A percentile compares a stretch with the other conserved stretches of the same genome.
These are phyloP conservation scores for Testicularia cyperi DNA, from an alignment of 1,284 basidiomycete species.

Conservation along the genomic window DNA sequence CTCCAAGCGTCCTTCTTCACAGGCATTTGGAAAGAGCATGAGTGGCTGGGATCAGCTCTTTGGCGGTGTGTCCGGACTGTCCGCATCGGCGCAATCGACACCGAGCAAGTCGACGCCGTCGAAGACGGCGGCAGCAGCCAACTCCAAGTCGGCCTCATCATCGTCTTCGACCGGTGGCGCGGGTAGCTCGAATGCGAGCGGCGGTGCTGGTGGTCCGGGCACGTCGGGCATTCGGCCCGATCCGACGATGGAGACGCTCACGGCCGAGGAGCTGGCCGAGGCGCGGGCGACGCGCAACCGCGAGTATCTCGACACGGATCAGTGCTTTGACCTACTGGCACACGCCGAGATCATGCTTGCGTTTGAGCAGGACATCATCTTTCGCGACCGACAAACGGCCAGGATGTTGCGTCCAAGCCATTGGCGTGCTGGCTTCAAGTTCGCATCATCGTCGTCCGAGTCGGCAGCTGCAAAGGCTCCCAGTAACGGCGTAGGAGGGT, in stretches of 20 bases:
- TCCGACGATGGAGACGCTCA: constrained; percentile 14
- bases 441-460: too few species aligned
- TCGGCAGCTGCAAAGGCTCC: too few species aligned
- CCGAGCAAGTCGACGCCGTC: constrained; percentile 5
- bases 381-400: constrained; percentile 13
- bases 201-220: constrained; percentile 4
- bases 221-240: constrained; percentile 23
- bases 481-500: too few species aligned
- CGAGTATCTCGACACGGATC: constrained; percentile 15
- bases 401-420: constrained; percentile 6
- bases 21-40: constrained; percentile 34
- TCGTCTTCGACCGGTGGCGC: not conserved
- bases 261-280: constrained; percentile 4
- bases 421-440: constrained; percentile 18
- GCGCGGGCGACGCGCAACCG: constrained; percentile 3
- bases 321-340: constrained; percentile 39
- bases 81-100: constrained; percentile 4
- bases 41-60: constrained; percentile 39
- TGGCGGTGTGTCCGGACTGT: constrained; percentile 15
- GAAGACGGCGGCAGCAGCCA: constrained; percentile 1
- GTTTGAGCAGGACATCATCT: constrained; percentile 22
- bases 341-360: constrained; percentile 43
- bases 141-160: constrained; percentile 6
- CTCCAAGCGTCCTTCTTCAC: not conserved
- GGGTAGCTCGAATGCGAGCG: not conserved